These are phyloP conservation scores for Leccinum fuscescens DNA, from an alignment of 1,284 basidiomycete species.

Conservation along the genomic window DNA sequence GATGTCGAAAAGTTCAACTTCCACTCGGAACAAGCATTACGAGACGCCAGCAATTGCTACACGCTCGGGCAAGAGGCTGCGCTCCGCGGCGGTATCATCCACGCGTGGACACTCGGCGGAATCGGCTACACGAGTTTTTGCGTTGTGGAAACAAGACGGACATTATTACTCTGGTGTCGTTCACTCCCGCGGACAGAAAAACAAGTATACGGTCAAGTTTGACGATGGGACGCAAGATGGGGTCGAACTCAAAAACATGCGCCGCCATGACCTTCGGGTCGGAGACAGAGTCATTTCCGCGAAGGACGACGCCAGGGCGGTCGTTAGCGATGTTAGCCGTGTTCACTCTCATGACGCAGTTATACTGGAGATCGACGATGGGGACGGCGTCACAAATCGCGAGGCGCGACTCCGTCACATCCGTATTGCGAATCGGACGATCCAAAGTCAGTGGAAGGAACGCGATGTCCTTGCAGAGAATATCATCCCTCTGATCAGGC, in stretches of 20 bases:
- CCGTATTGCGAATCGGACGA: slow-evolving; percentile 47
- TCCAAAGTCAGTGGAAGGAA: slow-evolving; percentile 53
- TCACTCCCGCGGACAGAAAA: slow-evolving; percentile 32
- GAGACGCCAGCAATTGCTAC: slow-evolving; percentile 27
- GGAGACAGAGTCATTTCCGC: slow-evolving; percentile 56
- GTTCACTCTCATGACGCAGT: slow-evolving; percentile 37
- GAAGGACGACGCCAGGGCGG: slow-evolving; percentile 31
- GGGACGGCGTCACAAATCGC: slow-evolving; percentile 30
- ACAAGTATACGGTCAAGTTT: slow-evolving; percentile 52
- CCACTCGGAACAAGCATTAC: slow-evolving; percentile 32
- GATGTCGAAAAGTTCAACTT: slow-evolving; percentile 26
- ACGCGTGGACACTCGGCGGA: slow-evolving; percentile 18
- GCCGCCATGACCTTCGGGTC: slow-evolving; percentile 45
- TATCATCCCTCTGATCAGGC: slow-evolving; percentile 42
- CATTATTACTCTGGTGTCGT: slow-evolving; percentile 64
- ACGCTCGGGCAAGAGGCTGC: slow-evolving; percentile 34
- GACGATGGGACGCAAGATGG: slow-evolving; percentile 52
- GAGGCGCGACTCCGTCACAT: slow-evolving; percentile 37
- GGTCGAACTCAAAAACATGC: slow-evolving; percentile 54
- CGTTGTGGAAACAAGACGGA: slow-evolving; percentile 58
- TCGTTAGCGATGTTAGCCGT: slow-evolving; percentile 38
- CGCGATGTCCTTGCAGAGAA: slow-evolving; percentile 41
- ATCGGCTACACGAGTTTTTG: slow-evolving; percentile 59
- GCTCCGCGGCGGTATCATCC: slow-evolving; percentile 30
- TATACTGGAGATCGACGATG: slow-evolving; percentile 41